phyloP scores from a whole-genome alignment of 2,329 filamentous ascomycete genomes.

The Penicillium expansum region DNA sequence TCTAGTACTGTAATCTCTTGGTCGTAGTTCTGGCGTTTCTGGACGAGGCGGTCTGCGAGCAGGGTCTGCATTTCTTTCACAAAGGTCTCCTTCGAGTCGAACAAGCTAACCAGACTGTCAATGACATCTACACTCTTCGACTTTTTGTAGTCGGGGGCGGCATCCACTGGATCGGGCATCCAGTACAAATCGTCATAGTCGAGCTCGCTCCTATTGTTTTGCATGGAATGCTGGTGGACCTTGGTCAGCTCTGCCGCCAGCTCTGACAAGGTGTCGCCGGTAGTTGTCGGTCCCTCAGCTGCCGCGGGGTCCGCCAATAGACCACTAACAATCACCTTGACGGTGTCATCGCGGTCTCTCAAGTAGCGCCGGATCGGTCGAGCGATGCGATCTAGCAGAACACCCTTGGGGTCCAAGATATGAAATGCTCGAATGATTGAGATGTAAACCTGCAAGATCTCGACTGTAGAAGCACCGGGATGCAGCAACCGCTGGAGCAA shows the following conservation, averaged over 20 bases:
- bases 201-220: slow-evolving; percentile 61
- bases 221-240: slow-evolving; percentile 42
- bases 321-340: slow-evolving; percentile 63
- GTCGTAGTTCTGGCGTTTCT: slow-evolving; percentile 65
- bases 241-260: slow-evolving; percentile 53
- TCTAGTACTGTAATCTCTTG: slow-evolving; percentile 81
- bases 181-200: slow-evolving; percentile 93
- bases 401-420: slow-evolving; percentile 62
- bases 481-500: slow-evolving; percentile 58
- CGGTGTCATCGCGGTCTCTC: slow-evolving; percentile 63
- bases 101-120: slow-evolving; percentile 80
- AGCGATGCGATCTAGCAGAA: slow-evolving; percentile 66
- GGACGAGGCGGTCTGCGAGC: slow-evolving; percentile 74
- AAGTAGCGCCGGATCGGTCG: slow-evolving; percentile 62
- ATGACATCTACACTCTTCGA: slow-evolving; percentile 89
- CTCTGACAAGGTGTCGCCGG: slow-evolving; percentile 49
- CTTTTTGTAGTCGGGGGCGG: slow-evolving; percentile 85
- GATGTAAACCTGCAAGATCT: slow-evolving; percentile 67
- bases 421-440: slow-evolving; percentile 64
- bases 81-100: slow-evolving; percentile 86
- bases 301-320: slow-evolving; percentile 56
- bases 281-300: slow-evolving; percentile 29
- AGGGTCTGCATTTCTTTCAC: slow-evolving; percentile 91
- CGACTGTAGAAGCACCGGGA: slow-evolving; percentile 62
- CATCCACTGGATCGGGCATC: slow-evolving; percentile 90